These are phyloP conservation scores for Diaporthe velutina DNA, from an alignment of 2,329 filamentous ascomycete species.

Conservation along the genomic window DNA sequence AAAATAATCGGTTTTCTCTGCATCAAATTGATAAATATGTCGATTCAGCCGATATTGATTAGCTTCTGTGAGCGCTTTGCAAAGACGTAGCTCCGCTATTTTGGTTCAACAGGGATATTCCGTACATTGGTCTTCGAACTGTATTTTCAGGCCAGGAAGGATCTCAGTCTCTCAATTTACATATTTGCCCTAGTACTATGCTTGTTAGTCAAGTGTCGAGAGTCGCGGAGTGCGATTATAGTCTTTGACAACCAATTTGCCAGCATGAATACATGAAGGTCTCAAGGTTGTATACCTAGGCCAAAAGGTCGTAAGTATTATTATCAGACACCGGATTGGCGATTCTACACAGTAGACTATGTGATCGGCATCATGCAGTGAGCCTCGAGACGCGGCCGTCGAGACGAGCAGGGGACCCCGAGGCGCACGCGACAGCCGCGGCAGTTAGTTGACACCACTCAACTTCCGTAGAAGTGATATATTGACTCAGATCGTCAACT, in stretches of 20 bases:
- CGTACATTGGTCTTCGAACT: not conserved
- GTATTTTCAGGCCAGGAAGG: not conserved
- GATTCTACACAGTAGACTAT: not conserved
- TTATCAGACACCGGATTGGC: not conserved
- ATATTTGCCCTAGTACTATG: too few relatives aligned
- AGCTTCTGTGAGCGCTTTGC: not conserved
- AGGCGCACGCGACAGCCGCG: not conserved
- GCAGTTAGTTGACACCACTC: not conserved
- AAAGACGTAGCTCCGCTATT: not conserved
- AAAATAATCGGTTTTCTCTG: not conserved
- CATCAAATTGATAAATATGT: not conserved
- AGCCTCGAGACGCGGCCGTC: constrained; percentile 30
- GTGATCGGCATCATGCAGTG: not conserved
- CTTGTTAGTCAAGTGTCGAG: not conserved
- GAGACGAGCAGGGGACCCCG: constrained; percentile 4
- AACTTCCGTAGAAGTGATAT: not conserved
- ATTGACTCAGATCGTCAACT: not conserved
- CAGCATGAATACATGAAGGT: not conserved
- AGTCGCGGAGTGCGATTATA: not conserved
- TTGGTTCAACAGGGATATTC: not conserved
- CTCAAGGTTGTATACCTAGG: not conserved
- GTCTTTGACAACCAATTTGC: not conserved
- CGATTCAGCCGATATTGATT: too few relatives aligned
- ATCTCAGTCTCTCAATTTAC: too few relatives aligned
- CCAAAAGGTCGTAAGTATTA: not conserved